Percentiles rank a stretch among this genome's conserved stretches.
phyloP scores from a whole-genome alignment of 2,329 filamentous ascomycete genomes.

The Dryadomyces sulphureus region DNA sequence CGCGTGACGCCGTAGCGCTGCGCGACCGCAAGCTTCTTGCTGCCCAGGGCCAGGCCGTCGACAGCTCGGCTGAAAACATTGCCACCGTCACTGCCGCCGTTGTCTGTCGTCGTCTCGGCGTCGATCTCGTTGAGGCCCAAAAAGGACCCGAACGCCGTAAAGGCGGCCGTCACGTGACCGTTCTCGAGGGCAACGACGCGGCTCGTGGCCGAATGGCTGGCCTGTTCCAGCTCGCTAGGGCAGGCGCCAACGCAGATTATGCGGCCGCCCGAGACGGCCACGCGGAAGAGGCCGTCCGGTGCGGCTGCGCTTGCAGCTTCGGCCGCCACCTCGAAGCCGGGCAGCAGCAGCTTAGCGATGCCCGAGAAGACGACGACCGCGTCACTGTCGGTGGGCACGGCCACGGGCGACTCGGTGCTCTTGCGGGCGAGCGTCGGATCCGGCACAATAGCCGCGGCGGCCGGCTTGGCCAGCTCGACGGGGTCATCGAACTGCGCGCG shows the following conservation, averaged over 20 bases:
- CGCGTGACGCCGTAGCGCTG: slow-evolving; percentile 42
- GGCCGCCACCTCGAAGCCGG: slow-evolving; percentile 18
- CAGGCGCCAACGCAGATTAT: slow-evolving; percentile 44
- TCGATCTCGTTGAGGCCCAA: slow-evolving; percentile 51
- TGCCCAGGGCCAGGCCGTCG: slow-evolving; percentile 39
- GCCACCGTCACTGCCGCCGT: slow-evolving; percentile 24
- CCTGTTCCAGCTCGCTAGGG: slow-evolving; percentile 24
- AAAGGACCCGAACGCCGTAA: slow-evolving; percentile 44
- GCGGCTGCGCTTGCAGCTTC: neutral
- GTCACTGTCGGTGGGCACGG: slow-evolving; percentile 13
- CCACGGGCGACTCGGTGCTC: slow-evolving; percentile 20
- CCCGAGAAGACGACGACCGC: slow-evolving; percentile 39
- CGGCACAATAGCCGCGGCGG: slow-evolving; percentile 21
- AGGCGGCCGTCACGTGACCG: slow-evolving; percentile 44
- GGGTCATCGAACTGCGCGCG: slow-evolving; percentile 40
- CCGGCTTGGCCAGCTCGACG: slow-evolving; percentile 37
- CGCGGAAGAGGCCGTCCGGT: slow-evolving; percentile 18
- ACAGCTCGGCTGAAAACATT: slow-evolving; percentile 40
- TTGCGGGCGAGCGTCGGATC: slow-evolving; percentile 25
- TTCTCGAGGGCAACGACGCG: slow-evolving; percentile 34
- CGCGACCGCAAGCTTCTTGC: slow-evolving; percentile 38
- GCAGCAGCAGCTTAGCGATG: slow-evolving; percentile 34
- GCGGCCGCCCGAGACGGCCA: slow-evolving; percentile 35
- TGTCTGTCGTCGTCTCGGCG: slow-evolving; percentile 37
- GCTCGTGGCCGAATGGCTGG: slow-evolving; percentile 9